Evolutionary conservation across 1,139 yeast genomes (phyloP).

Genomic region (Blastobotrys arbuscula): DNA sequence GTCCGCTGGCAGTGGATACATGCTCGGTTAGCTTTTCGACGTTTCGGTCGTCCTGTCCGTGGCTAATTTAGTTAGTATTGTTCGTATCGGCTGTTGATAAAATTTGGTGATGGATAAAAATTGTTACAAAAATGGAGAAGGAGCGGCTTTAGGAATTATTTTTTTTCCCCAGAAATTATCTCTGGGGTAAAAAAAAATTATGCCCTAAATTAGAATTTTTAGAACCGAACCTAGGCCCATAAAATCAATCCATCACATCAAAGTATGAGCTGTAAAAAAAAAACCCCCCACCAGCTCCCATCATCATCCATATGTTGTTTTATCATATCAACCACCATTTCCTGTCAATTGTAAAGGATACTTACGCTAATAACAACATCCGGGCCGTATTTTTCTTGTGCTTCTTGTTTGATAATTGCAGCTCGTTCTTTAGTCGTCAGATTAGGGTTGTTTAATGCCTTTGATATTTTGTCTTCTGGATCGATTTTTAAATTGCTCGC

Average conservation of each 20-base stretch:
- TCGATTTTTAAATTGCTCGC: no score
- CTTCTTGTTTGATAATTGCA: slow-evolving; percentile 11
- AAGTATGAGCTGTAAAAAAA: no score
- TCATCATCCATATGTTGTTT: no score
- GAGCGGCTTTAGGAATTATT: not conserved
- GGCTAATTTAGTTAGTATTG: slow-evolving; percentile 18
- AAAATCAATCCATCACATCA: no score
- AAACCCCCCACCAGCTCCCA: not conserved
- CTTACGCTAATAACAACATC: slow-evolving; percentile 22
- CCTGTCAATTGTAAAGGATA: not conserved
- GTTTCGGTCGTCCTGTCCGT: slow-evolving; percentile 35
- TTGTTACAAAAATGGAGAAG: no score
- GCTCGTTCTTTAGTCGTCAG: slow-evolving; percentile 4
- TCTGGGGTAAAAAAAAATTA: not conserved
- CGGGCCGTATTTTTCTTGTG: slow-evolving; percentile 15
- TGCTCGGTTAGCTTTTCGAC: slow-evolving; percentile 69
- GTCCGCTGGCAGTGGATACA: slow-evolving; percentile 83
- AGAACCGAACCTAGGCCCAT: not conserved
- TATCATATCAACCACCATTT: no score
- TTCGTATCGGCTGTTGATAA: not conserved
- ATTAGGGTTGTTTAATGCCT: not conserved
- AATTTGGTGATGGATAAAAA: not conserved
- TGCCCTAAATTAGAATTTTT: not conserved
- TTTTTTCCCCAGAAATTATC: not conserved
- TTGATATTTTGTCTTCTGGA: not conserved